Percentiles rank a stretch among this genome's conserved stretches.
Evolutionary conservation across 495 filamentous ascomycete species (phyloP).

Genomic region (Xylaria cubensis): DNA sequence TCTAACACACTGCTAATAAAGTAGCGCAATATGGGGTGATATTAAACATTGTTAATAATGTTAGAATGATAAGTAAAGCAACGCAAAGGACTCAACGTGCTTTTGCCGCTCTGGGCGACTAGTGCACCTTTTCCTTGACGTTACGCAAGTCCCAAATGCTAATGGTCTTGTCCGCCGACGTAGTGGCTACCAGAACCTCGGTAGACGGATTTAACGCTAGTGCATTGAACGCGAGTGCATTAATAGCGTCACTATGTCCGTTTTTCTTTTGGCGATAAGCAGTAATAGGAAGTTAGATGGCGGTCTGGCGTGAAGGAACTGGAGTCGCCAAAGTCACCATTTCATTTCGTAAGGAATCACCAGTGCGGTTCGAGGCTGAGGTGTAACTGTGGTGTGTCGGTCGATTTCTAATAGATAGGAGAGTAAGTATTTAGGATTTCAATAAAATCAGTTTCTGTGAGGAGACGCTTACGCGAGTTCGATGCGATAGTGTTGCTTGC

Average conservation of each 20-base stretch:
- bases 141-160: conserved; percentile 93
- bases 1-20: conserved; percentile 94
- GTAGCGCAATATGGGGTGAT: conserved; percentile 80
- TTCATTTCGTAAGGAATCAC: no score
- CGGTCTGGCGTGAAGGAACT: conserved; percentile 84
- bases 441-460: no score
- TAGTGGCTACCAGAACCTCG: conserved; percentile 88
- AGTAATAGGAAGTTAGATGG: conserved; percentile 67
- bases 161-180: no score
- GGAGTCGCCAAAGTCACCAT: conserved; percentile 50
- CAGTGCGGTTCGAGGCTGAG: no score
- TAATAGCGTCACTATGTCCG: conserved; percentile 83
- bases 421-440: no score
- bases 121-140: conserved; percentile 78
- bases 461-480: no score
- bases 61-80: conserved; percentile 88
- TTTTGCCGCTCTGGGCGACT: conserved; percentile 70
- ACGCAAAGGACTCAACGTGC: conserved; percentile 68
- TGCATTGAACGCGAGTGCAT: no score
- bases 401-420: no score
- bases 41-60: conserved; percentile 95
- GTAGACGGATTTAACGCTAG: conserved; percentile 91
- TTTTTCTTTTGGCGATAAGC: conserved; percentile 66
- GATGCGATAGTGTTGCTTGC: conserved; percentile 19
- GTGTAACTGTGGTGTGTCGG: no score